These are phyloP conservation scores for Wickerhamiella galacta DNA, from an alignment of 805 yeast species.

Conservation along the genomic window DNA sequence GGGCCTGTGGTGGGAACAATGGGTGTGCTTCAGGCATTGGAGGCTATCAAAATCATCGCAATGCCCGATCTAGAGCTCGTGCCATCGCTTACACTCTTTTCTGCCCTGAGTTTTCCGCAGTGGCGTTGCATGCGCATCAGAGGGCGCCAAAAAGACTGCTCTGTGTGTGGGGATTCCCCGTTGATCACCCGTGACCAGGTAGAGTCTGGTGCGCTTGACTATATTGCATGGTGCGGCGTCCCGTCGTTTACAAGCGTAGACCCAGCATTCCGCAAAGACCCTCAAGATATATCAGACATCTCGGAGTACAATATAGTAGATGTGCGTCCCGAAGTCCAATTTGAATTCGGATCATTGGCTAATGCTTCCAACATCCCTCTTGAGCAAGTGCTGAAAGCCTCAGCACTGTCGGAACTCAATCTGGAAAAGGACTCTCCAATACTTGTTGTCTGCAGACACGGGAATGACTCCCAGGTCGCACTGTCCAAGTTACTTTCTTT, in stretches of 20 bases:
- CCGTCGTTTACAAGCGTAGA: constrained; percentile 31
- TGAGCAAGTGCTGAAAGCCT: constrained; percentile 26
- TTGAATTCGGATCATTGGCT: constrained; percentile 43
- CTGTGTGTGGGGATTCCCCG: constrained; percentile 43
- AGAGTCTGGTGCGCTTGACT: constrained; percentile 45
- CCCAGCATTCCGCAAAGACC: constrained; percentile 28
- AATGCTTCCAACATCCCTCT: constrained; percentile 49
- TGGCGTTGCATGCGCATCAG: constrained; percentile 70
- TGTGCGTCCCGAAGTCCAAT: constrained; percentile 72
- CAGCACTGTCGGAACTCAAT: constrained; percentile 15
- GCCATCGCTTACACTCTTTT: constrained; percentile 49
- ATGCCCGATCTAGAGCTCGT: constrained; percentile 41
- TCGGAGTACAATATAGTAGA: constrained; percentile 35
- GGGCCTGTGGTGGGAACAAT: constrained; percentile 94
- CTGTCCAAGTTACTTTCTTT: constrained; percentile 36
- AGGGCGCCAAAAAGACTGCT: constrained; percentile 40
- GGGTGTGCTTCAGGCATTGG: constrained; percentile 80
- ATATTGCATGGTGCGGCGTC: constrained; percentile 61
- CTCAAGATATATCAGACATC: neutral
- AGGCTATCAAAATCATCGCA: constrained; percentile 58
- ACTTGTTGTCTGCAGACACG: constrained; percentile 65
- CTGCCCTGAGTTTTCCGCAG: constrained; percentile 33
- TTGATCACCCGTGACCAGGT: constrained; percentile 29
- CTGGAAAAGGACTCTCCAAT: constrained; percentile 21
- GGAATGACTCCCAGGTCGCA: constrained; percentile 81